Evolutionary conservation across 2,329 filamentous ascomycete genomes (phyloP).

Genomic region (Corynespora cassiicola): DNA sequence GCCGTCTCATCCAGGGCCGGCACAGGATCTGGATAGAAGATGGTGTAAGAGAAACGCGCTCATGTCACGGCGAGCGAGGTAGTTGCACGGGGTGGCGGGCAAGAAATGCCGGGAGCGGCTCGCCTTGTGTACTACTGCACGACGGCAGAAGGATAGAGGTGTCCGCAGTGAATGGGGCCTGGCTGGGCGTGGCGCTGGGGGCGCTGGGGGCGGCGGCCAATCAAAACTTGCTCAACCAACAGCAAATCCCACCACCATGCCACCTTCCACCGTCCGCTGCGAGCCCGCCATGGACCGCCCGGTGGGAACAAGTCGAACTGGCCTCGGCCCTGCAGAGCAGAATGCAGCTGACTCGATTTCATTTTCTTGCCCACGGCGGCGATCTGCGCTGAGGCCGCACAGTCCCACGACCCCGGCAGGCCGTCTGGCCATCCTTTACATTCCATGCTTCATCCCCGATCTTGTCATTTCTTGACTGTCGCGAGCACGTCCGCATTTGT

Average conservation of each 20-base stretch:
- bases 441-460: constrained; percentile 38
- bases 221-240: constrained; percentile 28
- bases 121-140: constrained; percentile 7
- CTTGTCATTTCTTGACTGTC: constrained; percentile 40
- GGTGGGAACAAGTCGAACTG: too few species aligned
- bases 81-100: constrained; percentile 4
- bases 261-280: too few species aligned
- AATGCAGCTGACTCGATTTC: too few species aligned
- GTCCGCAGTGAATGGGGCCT: too few species aligned
- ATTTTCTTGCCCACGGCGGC: background rate
- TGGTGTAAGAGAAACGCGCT: constrained; percentile 13
- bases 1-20: constrained; percentile 3
- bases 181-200: too few species aligned
- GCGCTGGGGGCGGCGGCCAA: too few species aligned
- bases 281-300: too few species aligned
- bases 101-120: constrained; percentile 2
- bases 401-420: constrained; percentile 4
- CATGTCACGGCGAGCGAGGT: constrained; percentile 3
- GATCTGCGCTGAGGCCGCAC: constrained; percentile 4
- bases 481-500: constrained; percentile 37
- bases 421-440: constrained; percentile 24
- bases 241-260: constrained; percentile 7
- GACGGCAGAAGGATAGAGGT: too few species aligned
- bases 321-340: too few species aligned
- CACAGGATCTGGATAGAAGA: background rate